A percentile compares a stretch with the other conserved stretches of the same genome.
These are phyloP conservation scores for Saccharomyces hybrid DNA, from an alignment of 1,139 yeast species.

Conservation along the genomic window DNA sequence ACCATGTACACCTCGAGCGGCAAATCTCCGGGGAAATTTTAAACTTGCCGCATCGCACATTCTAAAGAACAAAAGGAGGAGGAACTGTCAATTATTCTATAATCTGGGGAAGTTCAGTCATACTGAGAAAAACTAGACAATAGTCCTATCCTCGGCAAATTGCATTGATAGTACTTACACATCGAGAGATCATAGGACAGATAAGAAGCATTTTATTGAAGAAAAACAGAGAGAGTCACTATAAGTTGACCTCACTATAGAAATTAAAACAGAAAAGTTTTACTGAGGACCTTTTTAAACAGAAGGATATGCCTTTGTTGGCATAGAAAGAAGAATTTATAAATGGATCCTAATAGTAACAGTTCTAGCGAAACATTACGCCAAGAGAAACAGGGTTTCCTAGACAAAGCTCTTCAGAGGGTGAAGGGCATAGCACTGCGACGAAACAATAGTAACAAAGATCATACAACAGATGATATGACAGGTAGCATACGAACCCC, in stretches of 20 bases:
- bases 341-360: constrained; percentile 7
- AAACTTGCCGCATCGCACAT: background rate
- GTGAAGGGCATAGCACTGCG: constrained; percentile 13
- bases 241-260: background rate
- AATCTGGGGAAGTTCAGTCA: background rate
- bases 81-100: background rate
- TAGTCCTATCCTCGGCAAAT: background rate
- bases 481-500: background rate
- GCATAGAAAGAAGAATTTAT: background rate
- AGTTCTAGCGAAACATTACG: constrained; percentile 8
- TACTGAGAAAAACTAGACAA: background rate
- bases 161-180: background rate
- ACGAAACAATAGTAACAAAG: constrained; percentile 5
- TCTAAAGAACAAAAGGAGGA: background rate
- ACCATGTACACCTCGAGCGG: background rate
- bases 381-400: constrained; percentile 11
- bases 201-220: background rate
- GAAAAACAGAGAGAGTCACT: background rate
- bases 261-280: background rate
- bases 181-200: background rate
- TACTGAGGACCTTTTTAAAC: background rate
- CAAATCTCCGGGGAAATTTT: background rate
- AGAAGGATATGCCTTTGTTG: background rate
- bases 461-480: background rate
- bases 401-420: constrained; percentile 13